Evolutionary conservation across 2,329 filamentous ascomycete genomes (phyloP).

Genomic region (Fusarium nodosum): DNA sequence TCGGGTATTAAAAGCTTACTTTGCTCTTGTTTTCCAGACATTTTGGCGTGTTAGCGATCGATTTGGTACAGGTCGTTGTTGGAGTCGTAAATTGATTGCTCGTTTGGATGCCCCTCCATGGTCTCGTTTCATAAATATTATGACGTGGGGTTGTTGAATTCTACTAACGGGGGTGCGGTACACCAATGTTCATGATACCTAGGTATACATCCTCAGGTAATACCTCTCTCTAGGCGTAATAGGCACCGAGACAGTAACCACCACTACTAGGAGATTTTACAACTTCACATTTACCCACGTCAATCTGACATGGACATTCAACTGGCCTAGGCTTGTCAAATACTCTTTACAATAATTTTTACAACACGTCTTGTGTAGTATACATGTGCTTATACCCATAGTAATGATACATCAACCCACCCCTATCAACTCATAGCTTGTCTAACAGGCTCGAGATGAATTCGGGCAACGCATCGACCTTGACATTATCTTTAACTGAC

Average conservation of each 20-base stretch:
- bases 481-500: constrained; percentile 71
- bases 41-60: constrained; percentile 38
- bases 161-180: constrained; percentile 51
- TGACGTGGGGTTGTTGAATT: constrained; percentile 51
- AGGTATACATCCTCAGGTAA: neutral
- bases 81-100: constrained; percentile 21
- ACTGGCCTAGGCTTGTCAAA: neutral
- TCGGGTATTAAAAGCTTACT: constrained; percentile 39
- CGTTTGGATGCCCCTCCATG: constrained; percentile 46
- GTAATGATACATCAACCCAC: neutral
- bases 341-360: neutral
- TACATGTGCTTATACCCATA: constrained; percentile 20
- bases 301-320: neutral
- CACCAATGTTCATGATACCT: neutral
- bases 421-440: constrained; percentile 58
- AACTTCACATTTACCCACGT: neutral
- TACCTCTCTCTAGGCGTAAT: no score
- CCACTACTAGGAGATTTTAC: neutral
- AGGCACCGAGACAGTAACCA: neutral
- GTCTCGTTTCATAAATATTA: constrained; percentile 50
- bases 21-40: constrained; percentile 55
- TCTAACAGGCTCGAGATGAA: constrained; percentile 63
- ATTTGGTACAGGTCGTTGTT: constrained; percentile 21
- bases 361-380: neutral
- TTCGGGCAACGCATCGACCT: constrained; percentile 58